These are phyloP conservation scores for Gleditsia sinensis DNA, from an alignment of 306 rosid species.

Conservation along the genomic window DNA sequence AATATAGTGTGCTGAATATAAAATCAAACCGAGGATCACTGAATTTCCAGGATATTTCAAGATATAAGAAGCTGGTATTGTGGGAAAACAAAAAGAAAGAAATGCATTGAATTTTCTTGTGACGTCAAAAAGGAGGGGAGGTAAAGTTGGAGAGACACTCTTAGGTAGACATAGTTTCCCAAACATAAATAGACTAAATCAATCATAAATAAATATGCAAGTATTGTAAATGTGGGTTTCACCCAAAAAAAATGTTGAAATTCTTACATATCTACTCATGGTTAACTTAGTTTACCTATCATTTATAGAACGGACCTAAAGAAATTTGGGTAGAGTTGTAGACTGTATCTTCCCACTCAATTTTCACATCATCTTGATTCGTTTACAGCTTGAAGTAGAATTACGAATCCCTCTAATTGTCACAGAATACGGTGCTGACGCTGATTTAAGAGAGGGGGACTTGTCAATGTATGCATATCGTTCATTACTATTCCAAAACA, in stretches of 20 bases:
- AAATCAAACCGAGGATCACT: conserved; percentile 16
- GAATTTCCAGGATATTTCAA: neutral
- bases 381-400: conserved; percentile 57
- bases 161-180: too few species aligned
- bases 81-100: conserved; percentile 13
- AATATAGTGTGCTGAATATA: neutral
- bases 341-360: neutral
- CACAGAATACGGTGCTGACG: conserved; percentile 76
- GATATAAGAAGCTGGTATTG: neutral
- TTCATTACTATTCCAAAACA: conserved; percentile 78
- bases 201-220: too few species aligned
- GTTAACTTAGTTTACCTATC: too few species aligned
- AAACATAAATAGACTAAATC: too few species aligned
- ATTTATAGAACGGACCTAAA: too few species aligned
- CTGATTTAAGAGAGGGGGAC: conserved; percentile 73
- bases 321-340: conserved; percentile 8
- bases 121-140: conserved; percentile 1
- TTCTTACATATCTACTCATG: too few species aligned
- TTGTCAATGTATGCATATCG: conserved; percentile 75
- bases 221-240: too few species aligned
- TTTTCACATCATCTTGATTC: conserved; percentile 56
- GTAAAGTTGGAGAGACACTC: neutral
- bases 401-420: conserved; percentile 67
- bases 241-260: too few species aligned
- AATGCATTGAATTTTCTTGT: conserved; percentile 13